Conservation (phyloP, 73 alveolate genomes). For the Symbiodinium pilosum region DNA sequence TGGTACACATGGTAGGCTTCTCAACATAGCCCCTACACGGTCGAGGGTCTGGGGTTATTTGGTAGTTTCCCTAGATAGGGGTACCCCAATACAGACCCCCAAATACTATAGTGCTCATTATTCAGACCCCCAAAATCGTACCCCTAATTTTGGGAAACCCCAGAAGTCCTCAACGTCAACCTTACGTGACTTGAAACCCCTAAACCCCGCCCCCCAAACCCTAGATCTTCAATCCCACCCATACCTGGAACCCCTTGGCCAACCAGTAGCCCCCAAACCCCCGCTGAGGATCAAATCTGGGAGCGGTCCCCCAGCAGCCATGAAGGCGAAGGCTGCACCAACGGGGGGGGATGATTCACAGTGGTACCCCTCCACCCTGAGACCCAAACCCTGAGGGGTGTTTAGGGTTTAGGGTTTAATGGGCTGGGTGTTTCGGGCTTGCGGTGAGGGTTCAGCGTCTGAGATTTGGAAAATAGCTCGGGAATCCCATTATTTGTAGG, state of each 20-base stretch:
- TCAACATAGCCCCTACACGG: too few relatives aligned
- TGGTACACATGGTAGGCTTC: neutral
- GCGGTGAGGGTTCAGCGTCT: too few relatives aligned
- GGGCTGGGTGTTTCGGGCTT: too few relatives aligned
- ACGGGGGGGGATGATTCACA: neutral
- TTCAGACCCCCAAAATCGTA: too few relatives aligned
- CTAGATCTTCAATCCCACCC: neutral
- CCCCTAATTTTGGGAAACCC: too few relatives aligned
- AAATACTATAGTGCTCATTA: neutral
- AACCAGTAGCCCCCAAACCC: neutral
- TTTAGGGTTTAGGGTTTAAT: neutral
- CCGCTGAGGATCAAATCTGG: slow-evolving; percentile 65
- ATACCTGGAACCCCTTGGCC: neutral
- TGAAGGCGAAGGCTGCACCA: slow-evolving; percentile 30
- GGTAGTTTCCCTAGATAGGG: too few relatives aligned
- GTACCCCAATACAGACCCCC: neutral
- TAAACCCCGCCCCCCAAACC: neutral
- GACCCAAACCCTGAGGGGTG: neutral
- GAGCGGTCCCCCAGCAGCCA: slow-evolving; percentile 66
- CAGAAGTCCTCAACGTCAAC: too few relatives aligned
- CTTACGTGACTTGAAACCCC: too few relatives aligned
- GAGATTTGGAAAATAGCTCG: too few relatives aligned
- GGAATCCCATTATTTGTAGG: too few relatives aligned
- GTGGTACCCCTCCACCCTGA: too few relatives aligned
- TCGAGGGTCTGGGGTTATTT: neutral